Percentiles rank a stretch among this genome's conserved stretches.
Evolutionary conservation across 225 moss, liverwort and hornwort species (phyloP).

Genomic region (Pseudisothecium myosuroides): DNA sequence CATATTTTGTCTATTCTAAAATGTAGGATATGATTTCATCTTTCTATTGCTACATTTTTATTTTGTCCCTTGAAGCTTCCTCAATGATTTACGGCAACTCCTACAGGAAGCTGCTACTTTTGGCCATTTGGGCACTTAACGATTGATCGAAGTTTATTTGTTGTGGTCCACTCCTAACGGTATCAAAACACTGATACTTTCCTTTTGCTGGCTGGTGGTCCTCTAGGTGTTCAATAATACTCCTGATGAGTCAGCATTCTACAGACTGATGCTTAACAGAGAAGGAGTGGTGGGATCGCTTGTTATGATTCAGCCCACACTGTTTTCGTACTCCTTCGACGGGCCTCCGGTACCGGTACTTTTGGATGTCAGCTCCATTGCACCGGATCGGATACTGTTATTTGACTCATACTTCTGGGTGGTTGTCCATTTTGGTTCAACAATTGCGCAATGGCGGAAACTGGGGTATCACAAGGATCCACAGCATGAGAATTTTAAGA

Average conservation of each 20-base stretch:
- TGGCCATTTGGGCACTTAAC: not conserved
- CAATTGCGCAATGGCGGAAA: conserved; percentile 96
- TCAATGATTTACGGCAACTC: not conserved
- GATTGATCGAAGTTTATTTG: not conserved
- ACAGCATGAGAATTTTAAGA: conserved; percentile 73
- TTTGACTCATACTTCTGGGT: conserved; percentile 94
- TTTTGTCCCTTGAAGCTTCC: not conserved
- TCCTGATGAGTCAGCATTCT: conserved; percentile 92
- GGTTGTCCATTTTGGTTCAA: conserved; percentile 87
- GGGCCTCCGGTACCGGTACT: conserved; percentile 84
- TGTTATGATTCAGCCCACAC: conserved; percentile 91
- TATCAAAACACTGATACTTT: not conserved
- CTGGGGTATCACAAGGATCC: conserved; percentile 79
- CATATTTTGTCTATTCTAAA: not conserved
- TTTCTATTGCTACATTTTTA: not conserved
- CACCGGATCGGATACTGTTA: conserved; percentile 67
- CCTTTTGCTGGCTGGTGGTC: not conserved
- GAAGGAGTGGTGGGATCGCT: conserved; percentile 83
- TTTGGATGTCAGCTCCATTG: conserved; percentile 78
- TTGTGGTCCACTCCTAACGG: not conserved
- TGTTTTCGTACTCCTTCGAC: conserved; percentile 82
- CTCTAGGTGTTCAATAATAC: conserved; percentile 87
- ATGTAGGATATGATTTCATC: not conserved
- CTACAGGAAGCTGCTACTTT: not conserved
- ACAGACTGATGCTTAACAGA: conserved; percentile 90